These are phyloP conservation scores for Rhizophora apiculata DNA, from an alignment of 345 rosid species.

Conservation along the genomic window DNA sequence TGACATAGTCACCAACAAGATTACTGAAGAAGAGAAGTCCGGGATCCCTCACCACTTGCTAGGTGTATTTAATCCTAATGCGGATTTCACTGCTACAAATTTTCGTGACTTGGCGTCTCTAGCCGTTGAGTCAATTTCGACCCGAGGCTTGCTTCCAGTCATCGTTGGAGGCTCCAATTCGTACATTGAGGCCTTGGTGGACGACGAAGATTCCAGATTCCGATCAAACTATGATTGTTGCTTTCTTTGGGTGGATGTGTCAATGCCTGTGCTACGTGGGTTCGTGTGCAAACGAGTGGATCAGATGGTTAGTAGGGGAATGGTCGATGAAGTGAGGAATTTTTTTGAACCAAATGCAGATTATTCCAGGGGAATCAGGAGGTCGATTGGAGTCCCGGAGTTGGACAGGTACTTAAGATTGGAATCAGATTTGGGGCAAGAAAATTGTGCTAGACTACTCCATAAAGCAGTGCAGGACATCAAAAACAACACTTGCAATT, in stretches of 20 bases:
- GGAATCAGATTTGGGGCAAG: constrained; percentile 35
- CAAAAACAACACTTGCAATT: constrained; percentile 47
- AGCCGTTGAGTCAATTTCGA: constrained; percentile 40
- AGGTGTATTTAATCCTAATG: constrained; percentile 39
- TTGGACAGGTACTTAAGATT: constrained; percentile 47
- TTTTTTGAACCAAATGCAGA: constrained; percentile 38
- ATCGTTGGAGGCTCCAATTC: constrained; percentile 88
- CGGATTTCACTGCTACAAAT: constrained; percentile 47
- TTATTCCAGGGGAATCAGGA: constrained; percentile 45
- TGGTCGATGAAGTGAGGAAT: constrained; percentile 64
- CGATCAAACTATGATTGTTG: constrained; percentile 53
- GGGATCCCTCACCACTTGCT: constrained; percentile 79
- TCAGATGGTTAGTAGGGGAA: constrained; percentile 60
- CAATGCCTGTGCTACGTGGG: constrained; percentile 44
- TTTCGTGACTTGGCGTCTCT: constrained; percentile 45
- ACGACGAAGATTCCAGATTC: constrained; percentile 28
- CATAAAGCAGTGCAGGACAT: constrained; percentile 47
- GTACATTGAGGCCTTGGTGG: constrained; percentile 56
- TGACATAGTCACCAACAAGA: constrained; percentile 63
- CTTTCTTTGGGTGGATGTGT: constrained; percentile 73
- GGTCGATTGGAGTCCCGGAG: constrained; percentile 75
- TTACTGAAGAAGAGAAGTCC: constrained; percentile 47
- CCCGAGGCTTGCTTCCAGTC: constrained; percentile 56
- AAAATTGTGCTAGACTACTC: constrained; percentile 29
- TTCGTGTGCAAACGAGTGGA: constrained; percentile 63